A percentile compares a stretch with the other conserved stretches of the same genome.
These are phyloP conservation scores for Hypericum perforatum DNA, from an alignment of 345 rosid genomes.

Conservation along the genomic window DNA sequence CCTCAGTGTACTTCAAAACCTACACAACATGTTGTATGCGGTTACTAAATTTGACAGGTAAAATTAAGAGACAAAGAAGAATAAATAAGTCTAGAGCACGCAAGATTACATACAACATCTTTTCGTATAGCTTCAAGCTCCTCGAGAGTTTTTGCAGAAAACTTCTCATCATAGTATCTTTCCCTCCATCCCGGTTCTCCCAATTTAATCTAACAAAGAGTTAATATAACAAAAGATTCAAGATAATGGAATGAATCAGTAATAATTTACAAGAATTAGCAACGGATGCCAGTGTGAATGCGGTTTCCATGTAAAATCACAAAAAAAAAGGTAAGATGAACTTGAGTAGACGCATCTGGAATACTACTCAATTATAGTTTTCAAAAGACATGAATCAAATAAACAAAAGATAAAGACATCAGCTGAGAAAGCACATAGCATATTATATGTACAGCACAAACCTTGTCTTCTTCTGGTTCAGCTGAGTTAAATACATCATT, in stretches of 20 bases:
- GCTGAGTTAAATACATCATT: conserved; percentile 58
- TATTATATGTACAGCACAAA: conserved; percentile 13
- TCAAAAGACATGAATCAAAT: no score
- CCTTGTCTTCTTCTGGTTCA: conserved; percentile 69
- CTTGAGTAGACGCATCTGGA: no score
- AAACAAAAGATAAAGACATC: not conserved
- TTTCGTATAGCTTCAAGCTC: conserved; percentile 62
- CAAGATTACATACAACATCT: conserved; percentile 66
- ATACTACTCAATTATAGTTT: no score
- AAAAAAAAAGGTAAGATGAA: no score
- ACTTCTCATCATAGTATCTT: conserved; percentile 87
- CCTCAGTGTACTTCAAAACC: conserved; percentile 81
- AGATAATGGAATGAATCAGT: not conserved
- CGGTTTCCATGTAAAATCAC: no score
- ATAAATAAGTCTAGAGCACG: conserved; percentile 4
- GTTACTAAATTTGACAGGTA: not conserved
- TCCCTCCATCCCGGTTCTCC: conserved; percentile 88
- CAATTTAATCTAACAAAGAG: conserved; percentile 51
- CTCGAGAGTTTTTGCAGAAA: conserved; percentile 45
- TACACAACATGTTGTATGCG: conserved; percentile 16
- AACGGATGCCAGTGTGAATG: no score
- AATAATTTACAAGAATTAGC: not conserved
- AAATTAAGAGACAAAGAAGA: not conserved
- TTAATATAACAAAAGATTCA: not conserved
- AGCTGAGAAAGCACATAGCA: not conserved